Conservation (phyloP, 208 protist genomes). For the Trypanosoma cruzi region DNA sequence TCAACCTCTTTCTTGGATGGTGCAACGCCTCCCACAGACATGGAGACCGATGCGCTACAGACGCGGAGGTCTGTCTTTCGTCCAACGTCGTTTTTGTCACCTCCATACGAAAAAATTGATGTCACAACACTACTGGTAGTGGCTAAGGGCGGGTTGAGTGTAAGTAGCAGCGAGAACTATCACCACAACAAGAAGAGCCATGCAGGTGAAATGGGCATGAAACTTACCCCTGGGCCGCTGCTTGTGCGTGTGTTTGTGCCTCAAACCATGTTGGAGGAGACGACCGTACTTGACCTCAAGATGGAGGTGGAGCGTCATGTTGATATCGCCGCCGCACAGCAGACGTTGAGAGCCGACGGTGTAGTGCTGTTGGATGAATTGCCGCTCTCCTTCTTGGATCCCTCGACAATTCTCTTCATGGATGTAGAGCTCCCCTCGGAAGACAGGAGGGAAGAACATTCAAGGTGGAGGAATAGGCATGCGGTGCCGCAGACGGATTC, state of each 20-base stretch:
- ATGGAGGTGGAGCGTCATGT: slow-evolving; percentile 42
- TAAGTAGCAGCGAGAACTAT: not conserved
- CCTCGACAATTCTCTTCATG: slow-evolving; percentile 23
- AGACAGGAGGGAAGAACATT: not conserved
- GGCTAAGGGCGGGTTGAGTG: not conserved
- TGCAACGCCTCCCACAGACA: not conserved
- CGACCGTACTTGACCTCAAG: slow-evolving; percentile 52
- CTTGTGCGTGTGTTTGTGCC: slow-evolving; percentile 38
- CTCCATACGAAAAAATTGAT: not conserved
- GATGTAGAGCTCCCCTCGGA: not conserved
- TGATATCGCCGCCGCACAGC: slow-evolving; percentile 29
- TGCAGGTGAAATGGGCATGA: not conserved
- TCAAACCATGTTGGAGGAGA: not conserved
- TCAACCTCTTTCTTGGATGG: not conserved
- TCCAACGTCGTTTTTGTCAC: not conserved
- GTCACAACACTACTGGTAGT: not conserved
- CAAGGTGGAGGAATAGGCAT: not conserved
- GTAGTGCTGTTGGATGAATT: slow-evolving; percentile 47
- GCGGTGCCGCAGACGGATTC: not conserved
- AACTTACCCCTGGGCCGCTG: slow-evolving; percentile 2
- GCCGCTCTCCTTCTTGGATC: slow-evolving; percentile 42
- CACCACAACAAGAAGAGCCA: not conserved
- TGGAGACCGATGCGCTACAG: not conserved
- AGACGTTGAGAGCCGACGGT: slow-evolving; percentile 36
- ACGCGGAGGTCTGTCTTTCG: not conserved